Base-by-base conservation (phyloP, 331 rosid species). In the Ulmus americana region DNA sequence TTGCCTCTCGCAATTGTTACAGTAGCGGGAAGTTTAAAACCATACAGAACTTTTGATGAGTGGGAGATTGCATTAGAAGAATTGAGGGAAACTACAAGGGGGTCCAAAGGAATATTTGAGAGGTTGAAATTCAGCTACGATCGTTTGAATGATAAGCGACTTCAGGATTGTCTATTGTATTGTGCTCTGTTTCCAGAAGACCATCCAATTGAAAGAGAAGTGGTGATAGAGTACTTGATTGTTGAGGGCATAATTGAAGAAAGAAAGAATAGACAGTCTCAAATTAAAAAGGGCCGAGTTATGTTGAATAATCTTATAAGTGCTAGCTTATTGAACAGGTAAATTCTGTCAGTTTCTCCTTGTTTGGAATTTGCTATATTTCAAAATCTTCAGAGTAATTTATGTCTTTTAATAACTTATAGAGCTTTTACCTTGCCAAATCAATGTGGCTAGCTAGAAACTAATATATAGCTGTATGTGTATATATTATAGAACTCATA, bases 101-200 rank as follows among this genome's bases (percentile, higher is more conserved):
- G n/a, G 13, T 38, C 16, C 45, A 39, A 22, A 14, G 48, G 15
- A 58, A 58, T 59, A 11, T 46, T 59, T 40, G 35, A 70, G 3
- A 20, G 8, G 13, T 20, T 70, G 39, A 54, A 51, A 44, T 66
- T 59, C 10, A 73, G 73, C n/a, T 73, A 65, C 12, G 22, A 16
- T 10, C 49, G 63, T 8, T 40, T 73, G 13, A 43, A 57, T 8
- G 70, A 71, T 7, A 51, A 38, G 57, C 14, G 44, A n/a, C 64
- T 63, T 6, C 63, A 59, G 10, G 60, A 22, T 10, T 73, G 77
- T 43, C 62, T 73, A 10, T 46, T 35, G 4, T 66, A 51, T 43
- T 73, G 72, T 44, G 72, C 77, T 6, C 65, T 65, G 18, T 73
- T 39, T 50, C 68, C 73, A 0, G 68, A 60, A 59, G 77, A 66